phyloP scores from a whole-genome alignment of 1,139 yeast genomes.

The Yamadazyma sp. region DNA sequence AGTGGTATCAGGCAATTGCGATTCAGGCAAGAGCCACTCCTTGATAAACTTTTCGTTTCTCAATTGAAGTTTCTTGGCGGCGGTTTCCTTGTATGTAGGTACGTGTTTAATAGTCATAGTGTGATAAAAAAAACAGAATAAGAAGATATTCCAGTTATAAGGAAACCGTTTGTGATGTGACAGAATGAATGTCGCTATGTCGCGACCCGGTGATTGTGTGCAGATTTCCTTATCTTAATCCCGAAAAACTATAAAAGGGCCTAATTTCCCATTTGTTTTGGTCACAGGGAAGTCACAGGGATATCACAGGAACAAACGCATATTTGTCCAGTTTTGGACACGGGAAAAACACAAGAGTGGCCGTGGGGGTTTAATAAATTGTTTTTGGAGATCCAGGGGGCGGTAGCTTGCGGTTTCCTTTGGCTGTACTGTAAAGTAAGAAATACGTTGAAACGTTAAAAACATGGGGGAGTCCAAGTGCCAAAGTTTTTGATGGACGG shows the following conservation, averaged over 20 bases:
- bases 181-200: too few species aligned
- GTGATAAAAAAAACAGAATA: too few species aligned
- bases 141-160: too few species aligned
- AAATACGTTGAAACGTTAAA: not conserved
- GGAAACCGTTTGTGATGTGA: too few species aligned
- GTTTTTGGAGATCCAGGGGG: too few species aligned
- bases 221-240: not conserved
- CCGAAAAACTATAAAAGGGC: constrained; percentile 5
- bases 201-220: not conserved
- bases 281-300: constrained; percentile 13
- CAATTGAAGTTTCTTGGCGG: constrained; percentile 30
- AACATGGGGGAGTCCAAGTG: not conserved
- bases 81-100: constrained; percentile 25
- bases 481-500: not conserved
- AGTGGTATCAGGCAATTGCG: too few species aligned
- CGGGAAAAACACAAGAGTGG: too few species aligned
- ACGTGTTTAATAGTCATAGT: constrained; percentile 9
- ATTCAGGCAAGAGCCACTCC: constrained; percentile 41
- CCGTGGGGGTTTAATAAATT: too few species aligned
- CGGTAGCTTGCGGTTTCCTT: too few species aligned
- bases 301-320: constrained; percentile 6
- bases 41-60: constrained; percentile 36
- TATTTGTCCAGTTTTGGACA: too few species aligned
- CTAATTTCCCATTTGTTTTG: constrained; percentile 1
- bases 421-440: too few species aligned